These are phyloP conservation scores for Salix viminalis DNA, from an alignment of 345 rosid genomes.

Conservation along the genomic window DNA sequence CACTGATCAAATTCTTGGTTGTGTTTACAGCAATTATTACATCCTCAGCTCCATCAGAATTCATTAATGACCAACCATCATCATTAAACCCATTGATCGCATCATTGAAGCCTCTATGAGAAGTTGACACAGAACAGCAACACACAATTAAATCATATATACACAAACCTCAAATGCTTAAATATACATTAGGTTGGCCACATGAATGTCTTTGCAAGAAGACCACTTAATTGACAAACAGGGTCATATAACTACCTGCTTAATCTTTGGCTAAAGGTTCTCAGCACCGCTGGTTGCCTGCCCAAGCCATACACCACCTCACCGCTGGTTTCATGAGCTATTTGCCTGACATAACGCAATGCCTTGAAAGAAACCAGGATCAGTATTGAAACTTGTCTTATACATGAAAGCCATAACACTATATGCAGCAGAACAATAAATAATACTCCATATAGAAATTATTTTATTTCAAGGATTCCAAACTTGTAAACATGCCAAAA, in stretches of 20 bases:
- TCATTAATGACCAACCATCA: slow-evolving; percentile 88
- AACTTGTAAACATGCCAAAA: not conserved
- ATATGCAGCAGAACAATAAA: not conserved
- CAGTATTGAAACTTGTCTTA: slow-evolving; percentile 11
- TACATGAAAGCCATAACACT: not conserved
- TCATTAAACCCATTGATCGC: slow-evolving; percentile 92
- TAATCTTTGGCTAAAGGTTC: slow-evolving; percentile 93
- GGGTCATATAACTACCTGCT: slow-evolving; percentile 56
- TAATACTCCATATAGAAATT: not conserved
- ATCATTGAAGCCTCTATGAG: slow-evolving; percentile 80
- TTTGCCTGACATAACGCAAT: slow-evolving; percentile 69
- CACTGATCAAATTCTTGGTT: slow-evolving; percentile 51
- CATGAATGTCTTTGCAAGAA: not conserved
- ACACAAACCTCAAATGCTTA: not conserved
- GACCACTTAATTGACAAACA: not conserved
- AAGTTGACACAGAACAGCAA: not conserved
- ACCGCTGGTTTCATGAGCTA: slow-evolving; percentile 95
- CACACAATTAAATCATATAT: not conserved
- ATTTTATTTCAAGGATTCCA: too few species aligned
- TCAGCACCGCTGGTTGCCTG: slow-evolving; percentile 87
- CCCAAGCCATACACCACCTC: slow-evolving; percentile 95
- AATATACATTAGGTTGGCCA: not conserved
- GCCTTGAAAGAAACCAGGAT: slow-evolving; percentile 49
- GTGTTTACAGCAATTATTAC: slow-evolving; percentile 79
- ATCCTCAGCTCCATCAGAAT: slow-evolving; percentile 87